Percentiles rank a stretch among this genome's conserved stretches.
These are phyloP conservation scores for Alloascoidea hylecoeti DNA, from an alignment of 805 yeast genomes.

Conservation along the genomic window DNA sequence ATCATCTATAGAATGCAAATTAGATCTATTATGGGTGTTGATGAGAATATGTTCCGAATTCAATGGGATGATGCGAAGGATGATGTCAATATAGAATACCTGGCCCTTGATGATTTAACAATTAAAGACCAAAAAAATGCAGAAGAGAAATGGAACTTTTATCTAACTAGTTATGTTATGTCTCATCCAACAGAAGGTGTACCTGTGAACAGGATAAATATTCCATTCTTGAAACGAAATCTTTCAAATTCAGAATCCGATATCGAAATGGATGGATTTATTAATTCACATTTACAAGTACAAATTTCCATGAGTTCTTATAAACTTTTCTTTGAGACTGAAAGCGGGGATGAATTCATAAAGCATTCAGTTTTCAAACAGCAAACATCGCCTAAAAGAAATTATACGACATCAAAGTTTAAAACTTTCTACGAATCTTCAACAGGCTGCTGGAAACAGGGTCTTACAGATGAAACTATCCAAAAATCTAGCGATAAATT, in stretches of 20 bases:
- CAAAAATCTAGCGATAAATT: slow-evolving; percentile 12
- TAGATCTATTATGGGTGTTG: slow-evolving; percentile 60
- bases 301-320: slow-evolving; percentile 69
- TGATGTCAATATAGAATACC: slow-evolving; percentile 59
- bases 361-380: background rate
- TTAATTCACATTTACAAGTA: slow-evolving; percentile 41
- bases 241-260: slow-evolving; percentile 13
- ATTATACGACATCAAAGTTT: too few relatives aligned
- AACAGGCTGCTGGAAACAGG: slow-evolving; percentile 42
- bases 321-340: slow-evolving; percentile 66
- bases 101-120: slow-evolving; percentile 81
- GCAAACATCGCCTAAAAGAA: background rate
- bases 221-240: slow-evolving; percentile 59
- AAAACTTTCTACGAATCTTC: too few relatives aligned
- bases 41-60: slow-evolving; percentile 88
- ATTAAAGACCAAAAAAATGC: slow-evolving; percentile 53
- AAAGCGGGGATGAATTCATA: slow-evolving; percentile 66
- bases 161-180: slow-evolving; percentile 83
- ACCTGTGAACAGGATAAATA: slow-evolving; percentile 54
- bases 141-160: slow-evolving; percentile 85
- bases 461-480: slow-evolving; percentile 26
- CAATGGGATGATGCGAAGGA: slow-evolving; percentile 42
- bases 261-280: slow-evolving; percentile 7
- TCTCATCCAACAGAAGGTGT: slow-evolving; percentile 97
- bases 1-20: slow-evolving; percentile 83